Evolutionary conservation across 768 basidiomycete genomes (phyloP).

Genomic region (Hygrocybe coccinea): DNA sequence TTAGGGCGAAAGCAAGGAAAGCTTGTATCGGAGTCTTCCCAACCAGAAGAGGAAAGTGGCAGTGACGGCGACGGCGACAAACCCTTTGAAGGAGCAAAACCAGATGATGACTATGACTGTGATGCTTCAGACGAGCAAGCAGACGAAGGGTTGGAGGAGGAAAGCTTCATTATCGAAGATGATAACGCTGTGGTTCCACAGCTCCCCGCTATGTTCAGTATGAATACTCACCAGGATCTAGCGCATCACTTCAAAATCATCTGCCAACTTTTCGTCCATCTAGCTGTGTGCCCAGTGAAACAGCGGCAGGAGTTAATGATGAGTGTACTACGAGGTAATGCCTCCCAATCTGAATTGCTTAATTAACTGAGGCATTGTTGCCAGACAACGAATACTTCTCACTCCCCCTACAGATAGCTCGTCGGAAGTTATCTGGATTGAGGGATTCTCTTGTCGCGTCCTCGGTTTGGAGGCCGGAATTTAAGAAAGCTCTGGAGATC

Average conservation of each 20-base stretch:
- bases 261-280: conserved; percentile 81
- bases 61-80: conserved; percentile 17
- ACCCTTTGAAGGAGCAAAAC: conserved; percentile 47
- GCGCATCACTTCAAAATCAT: conserved; percentile 80
- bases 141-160: conserved; percentile 35
- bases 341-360: neutral
- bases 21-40: conserved; percentile 24
- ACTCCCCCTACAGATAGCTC: conserved; percentile 59
- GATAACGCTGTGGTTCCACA: conserved; percentile 40
- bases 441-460: conserved; percentile 75
- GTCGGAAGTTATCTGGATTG: conserved; percentile 65
- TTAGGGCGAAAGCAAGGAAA: conserved; percentile 44
- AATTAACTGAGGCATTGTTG: neutral
- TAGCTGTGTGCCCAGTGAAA: conserved; percentile 55
- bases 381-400: conserved; percentile 69
- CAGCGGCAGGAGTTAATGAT: conserved; percentile 55
- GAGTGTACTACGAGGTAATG: conserved; percentile 45
- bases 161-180: conserved; percentile 66
- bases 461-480: conserved; percentile 75
- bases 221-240: conserved; percentile 71
- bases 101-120: conserved; percentile 32
- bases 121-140: conserved; percentile 38
- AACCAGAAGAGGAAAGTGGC: conserved; percentile 28
- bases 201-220: conserved; percentile 77
- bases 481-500: conserved; percentile 57